Evolutionary conservation across 1,284 basidiomycete species (phyloP), one percentile per base, ranked within the genome.

Genomic region (Wolfiporia cocos): DNA sequence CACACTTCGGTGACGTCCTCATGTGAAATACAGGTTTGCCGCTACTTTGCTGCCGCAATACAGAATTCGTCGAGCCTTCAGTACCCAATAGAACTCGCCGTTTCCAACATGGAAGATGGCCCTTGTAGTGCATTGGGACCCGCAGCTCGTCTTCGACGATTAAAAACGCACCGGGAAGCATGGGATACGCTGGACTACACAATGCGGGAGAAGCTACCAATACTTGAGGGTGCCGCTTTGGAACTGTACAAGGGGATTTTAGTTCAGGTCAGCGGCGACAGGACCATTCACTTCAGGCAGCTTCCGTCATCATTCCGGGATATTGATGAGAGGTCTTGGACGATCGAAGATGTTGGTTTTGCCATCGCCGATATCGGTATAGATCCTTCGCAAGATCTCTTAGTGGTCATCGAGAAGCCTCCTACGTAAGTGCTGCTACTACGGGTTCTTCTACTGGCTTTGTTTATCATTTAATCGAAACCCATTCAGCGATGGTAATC

Each of bases 191-290:
- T 78, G 14, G 50, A 54, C 11, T 76, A 66, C 67, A 64, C 57
- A 10, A 47, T 61, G 15, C 54, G 62, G n/a, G 50, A 56, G 12
- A 57, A 52, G 9, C 46, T 76, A 28, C 60, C 58, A 7, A 73
- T 74, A 66, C 45, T 55, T 5, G 23, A 34, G 1, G 60, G 26
- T 14, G 26, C 7, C 10, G 51, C 63, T 3, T 66, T 79, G 70
- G 81, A 84, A 50, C 66, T 84, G 1, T 78, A 69, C 44, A 78
- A 77, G 2, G 75, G 76, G 14, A 71, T 84, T 3, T 55, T 82
- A 12, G 79, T 67, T 2, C 76, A 78, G 49, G 62, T 62, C 7
- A 59, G 42, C 23, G 55, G 55, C 11, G 7, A 48, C 2, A 46
- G 53, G 5, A 56, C 53, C 1, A 61, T 81, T 17, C 49, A 49